Percentiles rank a stretch among this genome's conserved stretches.
Evolutionary conservation across 2,329 filamentous ascomycete genomes (phyloP).

Genomic region (Coniella vitis): DNA sequence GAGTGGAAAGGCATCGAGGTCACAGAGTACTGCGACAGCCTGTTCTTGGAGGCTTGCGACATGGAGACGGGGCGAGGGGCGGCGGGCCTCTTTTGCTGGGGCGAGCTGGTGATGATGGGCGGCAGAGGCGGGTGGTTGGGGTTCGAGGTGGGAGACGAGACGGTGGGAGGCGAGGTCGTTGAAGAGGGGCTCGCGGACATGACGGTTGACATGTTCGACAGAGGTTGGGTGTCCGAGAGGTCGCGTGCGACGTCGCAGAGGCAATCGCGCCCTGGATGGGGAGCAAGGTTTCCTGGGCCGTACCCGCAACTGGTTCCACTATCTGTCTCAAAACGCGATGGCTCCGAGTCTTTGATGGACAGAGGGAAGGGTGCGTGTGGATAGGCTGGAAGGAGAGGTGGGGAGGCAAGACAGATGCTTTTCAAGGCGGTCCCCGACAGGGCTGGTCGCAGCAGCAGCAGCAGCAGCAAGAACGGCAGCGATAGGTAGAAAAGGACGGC

Average conservation of each 20-base stretch:
- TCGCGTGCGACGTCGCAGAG: conserved; percentile 18
- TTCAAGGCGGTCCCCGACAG: not conserved
- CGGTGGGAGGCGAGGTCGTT: conserved; percentile 41
- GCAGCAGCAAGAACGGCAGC: not conserved
- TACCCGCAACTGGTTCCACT: conserved; percentile 3
- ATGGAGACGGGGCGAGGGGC: conserved; percentile 51
- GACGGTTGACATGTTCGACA: conserved; percentile 42
- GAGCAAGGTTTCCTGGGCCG: conserved; percentile 13
- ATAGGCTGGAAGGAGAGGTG: not conserved
- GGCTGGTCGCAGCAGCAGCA: conserved; percentile 4
- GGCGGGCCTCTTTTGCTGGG: conserved; percentile 51
- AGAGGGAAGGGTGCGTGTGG: not conserved
- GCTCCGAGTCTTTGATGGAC: conserved; percentile 1
- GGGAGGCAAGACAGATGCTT: not conserved
- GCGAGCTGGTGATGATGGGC: conserved; percentile 48
- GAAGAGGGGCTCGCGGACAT: conserved; percentile 52
- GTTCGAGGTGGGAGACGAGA: conserved; percentile 38
- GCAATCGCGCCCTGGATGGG: conserved; percentile 11
- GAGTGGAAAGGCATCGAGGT: conserved; percentile 64
- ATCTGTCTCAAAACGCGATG: conserved; percentile 8
- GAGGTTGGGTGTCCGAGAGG: conserved; percentile 10
- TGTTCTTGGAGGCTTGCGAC: conserved; percentile 73
- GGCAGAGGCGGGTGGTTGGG: conserved; percentile 48
- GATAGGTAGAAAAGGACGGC: not conserved
- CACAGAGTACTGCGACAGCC: conserved; percentile 77